Evolutionary conservation across 768 basidiomycete species (phyloP), one percentile per base, ranked within the genome.

Genomic region (Mycena latifolia): DNA sequence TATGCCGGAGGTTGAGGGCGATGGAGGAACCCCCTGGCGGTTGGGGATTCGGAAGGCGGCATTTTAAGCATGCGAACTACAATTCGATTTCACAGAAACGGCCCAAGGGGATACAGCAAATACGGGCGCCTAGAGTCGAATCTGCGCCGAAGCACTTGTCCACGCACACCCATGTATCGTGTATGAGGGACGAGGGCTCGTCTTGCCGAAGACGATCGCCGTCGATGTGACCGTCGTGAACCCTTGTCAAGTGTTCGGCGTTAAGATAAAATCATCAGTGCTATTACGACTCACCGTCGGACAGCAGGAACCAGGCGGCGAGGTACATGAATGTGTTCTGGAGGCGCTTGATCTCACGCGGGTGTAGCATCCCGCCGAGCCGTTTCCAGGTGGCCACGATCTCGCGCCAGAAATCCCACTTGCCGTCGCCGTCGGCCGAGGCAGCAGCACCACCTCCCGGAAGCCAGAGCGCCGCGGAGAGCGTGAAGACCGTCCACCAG

Each of bases 141-240:
- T n/a, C n/a, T n/a, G n/a, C n/a, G n/a, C n/a, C n/a, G n/a, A n/a
- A n/a, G n/a, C n/a, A n/a, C n/a, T n/a, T n/a, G n/a, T n/a, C n/a
- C n/a, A n/a, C n/a, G n/a, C n/a, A n/a, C n/a, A n/a, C n/a, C n/a
- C n/a, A n/a, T n/a, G n/a, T n/a, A n/a, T n/a, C n/a, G n/a, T n/a
- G n/a, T n/a, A 96, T 88, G 53, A 97, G 88, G 1, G 91, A 85
- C 0, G 91, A 89, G 0, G 96, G 75, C 0, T 86, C 1, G 96
- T 97, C 75, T 97, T 98, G 1, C 89, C 96, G 73, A 97, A 98
- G 0, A 99, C 86, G 58, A 98, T 87, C 0, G 97, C 94, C 0
- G 94, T 95, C 0, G 93, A 93, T 0, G 95, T 95, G 50, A 98
- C 92, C 0, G 96, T 98, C 4, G 96, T 94, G 78, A 96, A 96